phyloP scores from a whole-genome alignment of 1,284 basidiomycete species.

The Mixia osmundae region DNA sequence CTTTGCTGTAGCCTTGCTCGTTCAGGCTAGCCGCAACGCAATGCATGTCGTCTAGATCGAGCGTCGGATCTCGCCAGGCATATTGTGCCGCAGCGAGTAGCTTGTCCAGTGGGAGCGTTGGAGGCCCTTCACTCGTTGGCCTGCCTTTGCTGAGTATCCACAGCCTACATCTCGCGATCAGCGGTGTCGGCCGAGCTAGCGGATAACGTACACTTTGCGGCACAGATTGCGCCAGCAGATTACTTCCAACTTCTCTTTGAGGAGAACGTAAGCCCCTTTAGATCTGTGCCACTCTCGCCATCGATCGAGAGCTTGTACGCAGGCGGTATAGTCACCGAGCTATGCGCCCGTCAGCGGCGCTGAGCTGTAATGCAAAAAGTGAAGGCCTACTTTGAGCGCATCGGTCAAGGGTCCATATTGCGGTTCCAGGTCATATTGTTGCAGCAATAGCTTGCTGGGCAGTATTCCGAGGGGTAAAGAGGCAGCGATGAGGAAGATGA shows the following conservation, averaged over 20 bases:
- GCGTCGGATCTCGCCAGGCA: slow-evolving; percentile 18
- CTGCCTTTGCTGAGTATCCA: slow-evolving; percentile 9
- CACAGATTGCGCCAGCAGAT: slow-evolving; percentile 25
- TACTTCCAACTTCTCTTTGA: slow-evolving; percentile 23
- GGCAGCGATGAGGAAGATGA: slow-evolving; percentile 22
- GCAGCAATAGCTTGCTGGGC: slow-evolving; percentile 17
- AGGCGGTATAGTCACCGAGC: slow-evolving; percentile 19
- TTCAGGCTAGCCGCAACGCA: slow-evolving; percentile 22
- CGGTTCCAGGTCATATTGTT: slow-evolving; percentile 15
- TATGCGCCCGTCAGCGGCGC: slow-evolving; percentile 4
- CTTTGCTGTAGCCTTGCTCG: slow-evolving; percentile 25
- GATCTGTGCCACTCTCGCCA: slow-evolving; percentile 20
- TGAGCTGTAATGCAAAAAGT: not conserved
- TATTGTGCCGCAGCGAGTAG: slow-evolving; percentile 19
- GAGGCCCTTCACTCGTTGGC: slow-evolving; percentile 16
- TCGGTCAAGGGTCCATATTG: slow-evolving; percentile 15
- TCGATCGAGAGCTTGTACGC: slow-evolving; percentile 17
- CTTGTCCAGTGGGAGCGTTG: slow-evolving; percentile 17
- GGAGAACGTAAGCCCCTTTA: slow-evolving; percentile 21
- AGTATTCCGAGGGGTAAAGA: slow-evolving; percentile 23
- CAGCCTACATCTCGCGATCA: slow-evolving; percentile 7
- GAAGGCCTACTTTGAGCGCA: slow-evolving; percentile 5
- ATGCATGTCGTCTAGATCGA: slow-evolving; percentile 23
- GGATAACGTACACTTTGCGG: slow-evolving; percentile 18
- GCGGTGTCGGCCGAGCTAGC: no score